phyloP scores from a whole-genome alignment of 345 rosid species.

The Dimocarpus longan region DNA sequence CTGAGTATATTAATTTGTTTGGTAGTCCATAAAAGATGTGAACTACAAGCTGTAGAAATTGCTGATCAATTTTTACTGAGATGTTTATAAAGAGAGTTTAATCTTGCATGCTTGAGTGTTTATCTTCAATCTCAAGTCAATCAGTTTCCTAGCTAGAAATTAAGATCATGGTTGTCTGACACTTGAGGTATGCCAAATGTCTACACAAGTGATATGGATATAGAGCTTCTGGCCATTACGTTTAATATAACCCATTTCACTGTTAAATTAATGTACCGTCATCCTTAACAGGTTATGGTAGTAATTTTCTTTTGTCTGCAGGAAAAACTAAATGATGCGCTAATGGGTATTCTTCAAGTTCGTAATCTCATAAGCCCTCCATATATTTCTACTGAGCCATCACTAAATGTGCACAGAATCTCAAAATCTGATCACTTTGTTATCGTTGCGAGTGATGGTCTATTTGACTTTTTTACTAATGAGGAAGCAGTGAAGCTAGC shows the following conservation, averaged over 20 bases:
- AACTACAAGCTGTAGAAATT: background rate
- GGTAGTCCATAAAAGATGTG: background rate
- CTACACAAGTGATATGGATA: background rate
- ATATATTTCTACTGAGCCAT: slow-evolving; percentile 79
- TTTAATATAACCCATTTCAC: background rate
- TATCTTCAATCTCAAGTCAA: background rate
- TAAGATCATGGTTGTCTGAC: background rate
- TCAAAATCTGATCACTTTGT: slow-evolving; percentile 81
- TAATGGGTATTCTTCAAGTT: slow-evolving; percentile 93
- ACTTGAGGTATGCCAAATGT: background rate
- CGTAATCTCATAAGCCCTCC: slow-evolving; percentile 92
- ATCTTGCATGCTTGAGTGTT: background rate
- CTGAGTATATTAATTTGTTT: background rate
- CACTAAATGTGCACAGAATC: slow-evolving; percentile 70
- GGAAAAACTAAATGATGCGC: slow-evolving; percentile 82
- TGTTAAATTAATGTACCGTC: background rate
- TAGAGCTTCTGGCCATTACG: background rate
- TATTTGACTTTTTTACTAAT: slow-evolving; percentile 89
- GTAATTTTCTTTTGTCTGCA: slow-evolving; percentile 32
- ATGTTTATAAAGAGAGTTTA: background rate
- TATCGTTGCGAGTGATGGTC: slow-evolving; percentile 89
- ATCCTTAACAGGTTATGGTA: background rate
- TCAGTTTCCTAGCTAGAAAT: background rate
- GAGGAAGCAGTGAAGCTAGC: slow-evolving; percentile 81
- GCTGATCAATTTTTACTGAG: background rate